Percentiles rank a stretch among this genome's conserved stretches.
Evolutionary conservation across 345 rosid genomes (phyloP).

Genomic region (Lepidium aucheri): DNA sequence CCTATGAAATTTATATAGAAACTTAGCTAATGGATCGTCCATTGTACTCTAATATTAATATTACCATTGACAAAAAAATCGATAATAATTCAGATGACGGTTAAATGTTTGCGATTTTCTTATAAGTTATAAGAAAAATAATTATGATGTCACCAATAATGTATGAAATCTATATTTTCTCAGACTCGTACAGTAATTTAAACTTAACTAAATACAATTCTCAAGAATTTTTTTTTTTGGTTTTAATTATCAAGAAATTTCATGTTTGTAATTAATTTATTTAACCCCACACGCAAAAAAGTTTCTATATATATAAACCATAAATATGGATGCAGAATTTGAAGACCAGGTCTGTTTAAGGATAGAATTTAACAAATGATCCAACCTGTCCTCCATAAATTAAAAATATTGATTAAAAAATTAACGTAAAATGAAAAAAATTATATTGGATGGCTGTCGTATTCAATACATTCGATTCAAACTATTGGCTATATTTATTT

Average conservation of each 20-base stretch:
- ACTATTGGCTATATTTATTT: conserved; percentile 16
- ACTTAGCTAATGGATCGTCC: no score
- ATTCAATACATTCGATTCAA: conserved; percentile 36
- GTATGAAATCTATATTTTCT: neutral
- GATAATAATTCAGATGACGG: no score
- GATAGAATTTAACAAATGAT: conserved; percentile 26
- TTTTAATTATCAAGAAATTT: neutral
- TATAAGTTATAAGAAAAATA: neutral
- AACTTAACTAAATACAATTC: neutral
- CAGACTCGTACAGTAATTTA: neutral
- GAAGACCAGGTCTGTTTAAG: conserved; percentile 25
- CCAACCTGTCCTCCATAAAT: conserved; percentile 31
- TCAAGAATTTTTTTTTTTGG: neutral
- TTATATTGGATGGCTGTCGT: conserved; percentile 27
- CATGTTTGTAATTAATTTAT: conserved; percentile 16
- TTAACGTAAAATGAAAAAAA: neutral
- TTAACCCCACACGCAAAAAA: conserved; percentile 25
- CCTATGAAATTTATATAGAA: no score
- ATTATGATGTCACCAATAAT: neutral
- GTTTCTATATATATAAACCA: conserved; percentile 26
- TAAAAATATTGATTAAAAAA: neutral
- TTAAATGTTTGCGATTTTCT: neutral
- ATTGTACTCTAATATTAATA: no score
- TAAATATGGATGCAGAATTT: conserved; percentile 24
- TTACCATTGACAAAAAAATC: no score